Evolutionary conservation across 768 basidiomycete genomes (phyloP), one percentile per base, ranked within the genome.

Genomic region (Mycena indigotica): DNA sequence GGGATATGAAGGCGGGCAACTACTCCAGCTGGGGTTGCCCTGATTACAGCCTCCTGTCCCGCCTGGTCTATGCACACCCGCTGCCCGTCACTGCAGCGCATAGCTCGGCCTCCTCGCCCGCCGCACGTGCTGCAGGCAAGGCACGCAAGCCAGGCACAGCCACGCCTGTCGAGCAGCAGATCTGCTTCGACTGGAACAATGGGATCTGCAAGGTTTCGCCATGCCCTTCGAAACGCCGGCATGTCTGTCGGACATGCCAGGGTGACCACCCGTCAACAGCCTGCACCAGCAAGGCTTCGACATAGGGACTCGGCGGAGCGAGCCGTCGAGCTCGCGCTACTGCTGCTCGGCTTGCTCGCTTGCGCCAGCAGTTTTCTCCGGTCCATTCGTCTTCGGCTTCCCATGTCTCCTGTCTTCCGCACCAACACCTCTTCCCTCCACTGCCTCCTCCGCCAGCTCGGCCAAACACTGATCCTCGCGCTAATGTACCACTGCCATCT

Each of bases 391-490:
- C 44, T 29, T 17, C 25, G 23, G 16, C 30, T 23, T 28, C 25
- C 29, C 50, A 28, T 19, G 21, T n/a, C 24, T 52, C 58, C 26
- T 32, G 28, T n/a, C 53, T 59, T 17, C 50, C 49, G 1, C 62
- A 63, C 19, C 41, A 50, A n/a, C 15, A 21, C 41, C 39, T 63
- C 16, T 63, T 63, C 30, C 62, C 61, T 24, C 44, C 53, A 17
- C 52, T 63, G 12, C 29, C 57, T 3, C 49, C 28, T 46, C 61
- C 57, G 45, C 57, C 61, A 44, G 30, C 19, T 32, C 57, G 53
- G 32, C 70, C 70, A 25, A 73, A 73, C 44, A 59, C 69, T 15
- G 53, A 65, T 41, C 70, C 70, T 1, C 66, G 58, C 30, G 62
- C 63, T 52, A 72, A 72, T 46, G 5, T 21, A 13, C 45, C 52